phyloP scores from a whole-genome alignment of 2,329 filamentous ascomycete species.

The Fusarium robinianum region DNA sequence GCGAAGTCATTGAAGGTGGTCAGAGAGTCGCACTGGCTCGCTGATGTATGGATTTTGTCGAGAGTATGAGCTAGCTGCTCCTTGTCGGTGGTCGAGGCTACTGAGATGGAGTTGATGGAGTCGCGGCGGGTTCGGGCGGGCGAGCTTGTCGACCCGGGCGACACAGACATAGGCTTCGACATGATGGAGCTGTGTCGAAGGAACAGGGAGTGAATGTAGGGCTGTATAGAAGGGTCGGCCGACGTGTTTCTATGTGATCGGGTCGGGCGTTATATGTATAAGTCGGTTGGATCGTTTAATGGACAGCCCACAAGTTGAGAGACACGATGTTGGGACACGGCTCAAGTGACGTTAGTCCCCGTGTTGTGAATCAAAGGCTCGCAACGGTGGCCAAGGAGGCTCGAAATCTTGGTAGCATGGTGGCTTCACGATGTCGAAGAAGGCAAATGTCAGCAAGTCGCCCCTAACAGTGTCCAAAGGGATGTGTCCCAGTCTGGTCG shows the following conservation, averaged over 20 bases:
- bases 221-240: constrained; percentile 2
- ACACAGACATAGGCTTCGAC: constrained; percentile 39
- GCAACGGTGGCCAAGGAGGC: constrained; percentile 19
- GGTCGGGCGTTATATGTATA: neutral
- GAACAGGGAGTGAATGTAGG: constrained; percentile 1
- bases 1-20: constrained; percentile 96
- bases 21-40: constrained; percentile 81
- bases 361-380: constrained; percentile 19
- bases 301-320: no score
- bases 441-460: constrained; percentile 14
- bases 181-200: constrained; percentile 18
- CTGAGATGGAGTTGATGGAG: constrained; percentile 49
- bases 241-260: no score
- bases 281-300: constrained; percentile 1
- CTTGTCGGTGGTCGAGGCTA: constrained; percentile 57
- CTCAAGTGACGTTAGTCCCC: constrained; percentile 18
- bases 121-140: constrained; percentile 44
- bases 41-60: constrained; percentile 85
- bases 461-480: constrained; percentile 19
- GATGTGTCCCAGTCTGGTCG: constrained; percentile 15
- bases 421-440: constrained; percentile 18
- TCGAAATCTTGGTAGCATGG: constrained; percentile 27
- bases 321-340: no score
- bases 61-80: constrained; percentile 77
- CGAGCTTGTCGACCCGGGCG: constrained; percentile 38